Evolutionary conservation across 2,329 filamentous ascomycete species (phyloP).

Genomic region (Ophiostoma sp.): DNA sequence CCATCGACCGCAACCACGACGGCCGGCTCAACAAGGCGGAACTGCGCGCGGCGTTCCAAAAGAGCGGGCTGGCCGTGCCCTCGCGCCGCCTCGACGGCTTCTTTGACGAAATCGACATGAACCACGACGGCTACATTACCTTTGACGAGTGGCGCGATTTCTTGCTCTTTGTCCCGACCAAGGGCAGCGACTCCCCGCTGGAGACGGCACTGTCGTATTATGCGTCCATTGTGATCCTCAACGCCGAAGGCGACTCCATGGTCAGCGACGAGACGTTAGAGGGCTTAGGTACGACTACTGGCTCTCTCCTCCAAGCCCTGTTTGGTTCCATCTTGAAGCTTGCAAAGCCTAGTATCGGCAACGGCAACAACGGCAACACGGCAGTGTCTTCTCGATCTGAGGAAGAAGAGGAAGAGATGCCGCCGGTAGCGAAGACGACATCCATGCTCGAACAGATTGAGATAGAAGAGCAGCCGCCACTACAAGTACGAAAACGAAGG

Average conservation of each 20-base stretch:
- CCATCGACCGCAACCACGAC: conserved; percentile 82
- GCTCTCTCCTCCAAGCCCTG: conserved; percentile 68
- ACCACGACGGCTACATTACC: conserved; percentile 82
- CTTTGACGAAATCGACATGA: conserved; percentile 85
- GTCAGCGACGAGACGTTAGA: conserved; percentile 88
- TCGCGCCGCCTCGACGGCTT: conserved; percentile 77
- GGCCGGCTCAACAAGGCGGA: conserved; percentile 86
- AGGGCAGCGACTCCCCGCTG: conserved; percentile 67
- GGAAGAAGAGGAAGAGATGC: background rate
- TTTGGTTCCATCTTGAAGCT: conserved; percentile 75
- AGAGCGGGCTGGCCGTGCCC: conserved; percentile 76
- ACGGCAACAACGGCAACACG: background rate
- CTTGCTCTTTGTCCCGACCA: conserved; percentile 78
- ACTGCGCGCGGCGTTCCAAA: conserved; percentile 73
- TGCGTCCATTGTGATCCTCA: conserved; percentile 82
- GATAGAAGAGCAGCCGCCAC: background rate
- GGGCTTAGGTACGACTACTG: conserved; percentile 81
- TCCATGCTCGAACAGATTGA: background rate
- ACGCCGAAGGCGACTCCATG: conserved; percentile 88
- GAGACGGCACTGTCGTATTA: conserved; percentile 88
- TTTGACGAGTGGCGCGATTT: conserved; percentile 98
- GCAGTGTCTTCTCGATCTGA: background rate
- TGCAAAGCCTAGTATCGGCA: conserved; percentile 42
- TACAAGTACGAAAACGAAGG: background rate
- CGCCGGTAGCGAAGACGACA: too few relatives aligned